Conservation (phyloP, 2,329 filamentous ascomycete species). For the Arthrinium puccinioides region DNA sequence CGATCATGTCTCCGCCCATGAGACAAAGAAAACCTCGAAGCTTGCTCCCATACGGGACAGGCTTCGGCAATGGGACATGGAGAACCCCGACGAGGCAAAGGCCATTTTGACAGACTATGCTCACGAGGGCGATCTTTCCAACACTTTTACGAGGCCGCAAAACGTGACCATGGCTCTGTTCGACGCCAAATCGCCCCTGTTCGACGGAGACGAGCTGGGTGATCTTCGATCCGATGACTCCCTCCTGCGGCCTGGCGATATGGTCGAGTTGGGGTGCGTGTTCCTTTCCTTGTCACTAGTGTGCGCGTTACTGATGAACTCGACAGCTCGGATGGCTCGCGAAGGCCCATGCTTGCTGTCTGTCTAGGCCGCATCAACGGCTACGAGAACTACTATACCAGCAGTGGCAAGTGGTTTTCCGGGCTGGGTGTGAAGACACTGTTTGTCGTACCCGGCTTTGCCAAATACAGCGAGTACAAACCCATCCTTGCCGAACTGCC, state of each 20-base stretch:
- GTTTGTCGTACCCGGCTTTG: slow-evolving; percentile 45
- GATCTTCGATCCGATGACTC: slow-evolving; percentile 25
- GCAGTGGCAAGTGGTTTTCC: slow-evolving; percentile 42
- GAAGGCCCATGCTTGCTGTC: slow-evolving; percentile 41
- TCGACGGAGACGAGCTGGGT: slow-evolving; percentile 27
- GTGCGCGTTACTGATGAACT: slow-evolving; percentile 6
- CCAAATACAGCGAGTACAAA: slow-evolving; percentile 29
- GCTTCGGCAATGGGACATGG: slow-evolving; percentile 32
- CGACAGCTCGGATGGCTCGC: slow-evolving; percentile 26
- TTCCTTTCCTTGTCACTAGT: not conserved
- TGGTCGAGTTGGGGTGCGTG: slow-evolving; percentile 40
- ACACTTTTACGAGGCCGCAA: slow-evolving; percentile 28
- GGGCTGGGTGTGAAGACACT: slow-evolving; percentile 33
- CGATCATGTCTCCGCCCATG: not conserved
- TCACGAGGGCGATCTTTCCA: slow-evolving; percentile 19
- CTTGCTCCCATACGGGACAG: slow-evolving; percentile 28
- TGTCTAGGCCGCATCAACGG: slow-evolving; percentile 45
- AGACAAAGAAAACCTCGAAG: not conserved
- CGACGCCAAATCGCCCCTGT: slow-evolving; percentile 21
- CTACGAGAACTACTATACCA: slow-evolving; percentile 47
- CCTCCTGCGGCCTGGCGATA: slow-evolving; percentile 34
- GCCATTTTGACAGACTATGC: slow-evolving; percentile 21
- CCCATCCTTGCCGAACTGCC: slow-evolving; percentile 32
- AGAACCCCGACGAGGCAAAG: slow-evolving; percentile 21
- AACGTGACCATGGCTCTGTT: slow-evolving; percentile 20